phyloP scores from a whole-genome alignment of 768 basidiomycete genomes.

The Podaxis sp. region DNA sequence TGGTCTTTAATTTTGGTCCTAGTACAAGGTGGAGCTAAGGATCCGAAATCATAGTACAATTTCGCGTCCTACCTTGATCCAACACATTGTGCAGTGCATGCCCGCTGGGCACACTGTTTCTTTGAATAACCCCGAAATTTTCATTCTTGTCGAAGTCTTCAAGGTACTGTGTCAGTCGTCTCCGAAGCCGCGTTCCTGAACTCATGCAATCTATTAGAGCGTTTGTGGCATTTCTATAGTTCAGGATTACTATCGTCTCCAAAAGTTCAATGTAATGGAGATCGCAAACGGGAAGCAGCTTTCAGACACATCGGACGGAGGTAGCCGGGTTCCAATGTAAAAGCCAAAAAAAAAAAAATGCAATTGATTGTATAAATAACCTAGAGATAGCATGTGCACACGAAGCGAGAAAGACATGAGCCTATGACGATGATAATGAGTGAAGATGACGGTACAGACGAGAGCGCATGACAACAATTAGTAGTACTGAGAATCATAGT shows the following conservation, averaged over 20 bases:
- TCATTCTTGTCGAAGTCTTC: conserved; percentile 80
- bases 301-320: background rate
- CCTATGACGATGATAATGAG: background rate
- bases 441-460: background rate
- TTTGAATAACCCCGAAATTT: conserved; percentile 65
- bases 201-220: conserved; percentile 41
- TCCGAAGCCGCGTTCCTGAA: background rate
- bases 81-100: conserved; percentile 69
- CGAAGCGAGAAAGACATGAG: background rate
- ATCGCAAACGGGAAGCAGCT: conserved; percentile 53
- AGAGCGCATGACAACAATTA: background rate
- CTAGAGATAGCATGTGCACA: background rate
- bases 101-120: conserved; percentile 69
- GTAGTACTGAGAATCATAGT: conserved; percentile 13
- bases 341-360: background rate
- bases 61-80: conserved; percentile 56
- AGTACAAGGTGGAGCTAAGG: conserved; percentile 84
- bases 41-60: conserved; percentile 77
- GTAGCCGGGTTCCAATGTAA: conserved; percentile 6
- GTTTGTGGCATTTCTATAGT: conserved; percentile 77
- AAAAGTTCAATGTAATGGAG: conserved; percentile 81
- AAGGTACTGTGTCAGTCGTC: conserved; percentile 49
- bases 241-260: conserved; percentile 64
- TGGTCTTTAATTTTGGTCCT: conserved; percentile 1
- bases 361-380: background rate